These are phyloP conservation scores for Neonectria punicea DNA, from an alignment of 2,329 filamentous ascomycete genomes.

Conservation along the genomic window DNA sequence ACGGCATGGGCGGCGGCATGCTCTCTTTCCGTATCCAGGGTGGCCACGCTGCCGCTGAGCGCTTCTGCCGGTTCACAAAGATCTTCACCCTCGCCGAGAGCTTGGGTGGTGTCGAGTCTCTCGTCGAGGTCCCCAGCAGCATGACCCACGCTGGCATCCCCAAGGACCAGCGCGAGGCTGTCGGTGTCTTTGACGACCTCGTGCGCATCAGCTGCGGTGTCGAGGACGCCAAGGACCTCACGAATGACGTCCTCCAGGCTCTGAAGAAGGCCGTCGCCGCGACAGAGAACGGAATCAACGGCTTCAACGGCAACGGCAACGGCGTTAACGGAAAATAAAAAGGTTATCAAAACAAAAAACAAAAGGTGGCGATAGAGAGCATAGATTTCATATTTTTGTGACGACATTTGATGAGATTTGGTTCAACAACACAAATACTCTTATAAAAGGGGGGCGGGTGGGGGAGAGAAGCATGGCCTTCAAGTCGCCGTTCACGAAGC, in stretches of 20 bases:
- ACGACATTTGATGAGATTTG: constrained; percentile 35
- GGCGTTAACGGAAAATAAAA: constrained; percentile 33
- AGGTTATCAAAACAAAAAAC: constrained; percentile 3
- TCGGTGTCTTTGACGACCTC: constrained; percentile 94
- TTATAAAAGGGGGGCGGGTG: constrained; percentile 23
- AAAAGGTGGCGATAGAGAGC: constrained; percentile 10
- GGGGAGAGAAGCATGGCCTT: constrained; percentile 18
- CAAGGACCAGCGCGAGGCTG: constrained; percentile 86
- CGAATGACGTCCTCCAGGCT: constrained; percentile 83
- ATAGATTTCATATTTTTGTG: constrained; percentile 25
- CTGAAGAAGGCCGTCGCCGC: constrained; percentile 75
- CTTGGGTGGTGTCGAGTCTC: constrained; percentile 89
- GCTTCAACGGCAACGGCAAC: constrained; percentile 38
- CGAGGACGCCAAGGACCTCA: constrained; percentile 88
- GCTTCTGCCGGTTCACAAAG: constrained; percentile 89
- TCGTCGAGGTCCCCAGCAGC: constrained; percentile 90
- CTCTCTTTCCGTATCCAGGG: constrained; percentile 94
- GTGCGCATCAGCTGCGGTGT: constrained; percentile 94
- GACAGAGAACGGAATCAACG: constrained; percentile 42
- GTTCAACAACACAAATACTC: constrained; percentile 24
- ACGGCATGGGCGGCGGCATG: constrained; percentile 97
- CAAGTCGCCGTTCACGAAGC: constrained; percentile 35
- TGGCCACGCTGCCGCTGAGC: constrained; percentile 84
- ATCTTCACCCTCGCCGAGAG: constrained; percentile 96
- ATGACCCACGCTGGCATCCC: constrained; percentile 99